Evolutionary conservation across 345 rosid species (phyloP).

Genomic region (Salix udensis): DNA sequence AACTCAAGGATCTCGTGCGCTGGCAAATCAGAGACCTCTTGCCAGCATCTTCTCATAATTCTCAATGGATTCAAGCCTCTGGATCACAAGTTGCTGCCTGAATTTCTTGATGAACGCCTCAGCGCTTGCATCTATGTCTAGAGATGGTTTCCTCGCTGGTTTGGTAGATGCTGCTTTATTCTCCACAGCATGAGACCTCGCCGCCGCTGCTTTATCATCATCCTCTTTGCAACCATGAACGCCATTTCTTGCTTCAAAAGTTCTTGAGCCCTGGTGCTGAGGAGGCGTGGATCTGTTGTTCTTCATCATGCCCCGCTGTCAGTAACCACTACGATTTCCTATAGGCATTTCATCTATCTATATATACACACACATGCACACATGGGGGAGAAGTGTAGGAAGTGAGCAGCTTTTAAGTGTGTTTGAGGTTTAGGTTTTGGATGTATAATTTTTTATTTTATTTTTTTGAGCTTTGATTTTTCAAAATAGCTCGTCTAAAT

Average conservation of each 20-base stretch:
- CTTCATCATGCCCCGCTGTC: conserved; percentile 11
- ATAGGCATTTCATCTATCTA: not conserved
- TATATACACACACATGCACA: not conserved
- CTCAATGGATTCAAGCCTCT: conserved; percentile 75
- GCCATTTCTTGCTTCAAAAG: conserved; percentile 14
- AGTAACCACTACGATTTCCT: not conserved
- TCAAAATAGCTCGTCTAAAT: too few relatives aligned
- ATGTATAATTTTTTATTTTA: too few relatives aligned
- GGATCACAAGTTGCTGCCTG: conserved; percentile 58
- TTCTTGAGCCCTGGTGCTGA: not conserved
- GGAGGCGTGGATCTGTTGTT: conserved; percentile 24
- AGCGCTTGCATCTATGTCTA: conserved; percentile 64
- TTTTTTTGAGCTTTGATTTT: too few relatives aligned
- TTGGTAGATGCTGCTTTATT: conserved; percentile 9
- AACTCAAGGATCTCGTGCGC: not conserved
- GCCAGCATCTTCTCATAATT: conserved; percentile 56
- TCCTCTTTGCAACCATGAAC: conserved; percentile 2
- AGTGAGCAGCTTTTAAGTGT: not conserved
- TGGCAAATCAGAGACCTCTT: conserved; percentile 34
- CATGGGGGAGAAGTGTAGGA: not conserved
- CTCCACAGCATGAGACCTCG: not conserved
- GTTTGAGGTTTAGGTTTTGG: too few relatives aligned
- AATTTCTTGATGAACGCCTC: conserved; percentile 77
- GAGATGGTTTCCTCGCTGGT: conserved; percentile 51
- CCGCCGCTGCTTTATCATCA: not conserved